Evolutionary conservation across 192 early-diverging fungal species (phyloP).

Genomic region (Pilobolus umbonatus): DNA sequence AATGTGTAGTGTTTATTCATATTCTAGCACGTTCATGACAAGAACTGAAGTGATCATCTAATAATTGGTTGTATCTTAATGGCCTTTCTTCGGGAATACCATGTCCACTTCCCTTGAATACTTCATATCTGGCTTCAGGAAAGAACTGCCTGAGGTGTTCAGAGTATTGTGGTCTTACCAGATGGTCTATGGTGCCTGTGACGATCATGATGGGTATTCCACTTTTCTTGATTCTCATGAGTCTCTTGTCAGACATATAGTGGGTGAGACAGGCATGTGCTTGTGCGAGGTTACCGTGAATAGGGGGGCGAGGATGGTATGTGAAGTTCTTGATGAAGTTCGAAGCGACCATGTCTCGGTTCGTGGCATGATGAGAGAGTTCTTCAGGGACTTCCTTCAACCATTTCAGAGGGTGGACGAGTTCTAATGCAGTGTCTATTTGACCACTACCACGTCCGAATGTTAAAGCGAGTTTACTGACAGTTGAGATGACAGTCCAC

Average conservation of each 20-base stretch:
- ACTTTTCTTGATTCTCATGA: conserved; percentile 15
- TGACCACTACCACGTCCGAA: conserved; percentile 15
- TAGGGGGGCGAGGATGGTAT: conserved; percentile 12
- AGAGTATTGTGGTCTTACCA: conserved; percentile 31
- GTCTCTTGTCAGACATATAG: conserved; percentile 28
- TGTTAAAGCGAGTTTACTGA: not conserved
- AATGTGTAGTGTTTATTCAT: too few relatives aligned
- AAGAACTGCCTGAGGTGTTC: conserved; percentile 14
- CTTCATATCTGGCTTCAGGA: conserved; percentile 17
- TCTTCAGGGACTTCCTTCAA: conserved; percentile 25
- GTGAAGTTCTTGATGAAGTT: not conserved
- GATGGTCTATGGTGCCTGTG: conserved; percentile 35
- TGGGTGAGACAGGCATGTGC: conserved; percentile 30
- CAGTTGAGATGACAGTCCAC: conserved; percentile 22
- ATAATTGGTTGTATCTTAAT: conserved; percentile 29
- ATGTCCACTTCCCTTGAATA: conserved; percentile 38
- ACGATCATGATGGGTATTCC: conserved; percentile 27
- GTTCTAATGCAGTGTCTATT: conserved; percentile 25
- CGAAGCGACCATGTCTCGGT: conserved; percentile 14
- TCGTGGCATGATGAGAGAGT: conserved; percentile 13
- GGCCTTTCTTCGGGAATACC: conserved; percentile 28
- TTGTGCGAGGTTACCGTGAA: conserved; percentile 34
- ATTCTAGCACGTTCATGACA: too few relatives aligned
- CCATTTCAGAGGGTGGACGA: conserved; percentile 40
- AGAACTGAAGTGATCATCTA: conserved; percentile 29